These are phyloP conservation scores for Cystofilobasidium macerans DNA, from an alignment of 768 basidiomycete genomes.

Conservation along the genomic window DNA sequence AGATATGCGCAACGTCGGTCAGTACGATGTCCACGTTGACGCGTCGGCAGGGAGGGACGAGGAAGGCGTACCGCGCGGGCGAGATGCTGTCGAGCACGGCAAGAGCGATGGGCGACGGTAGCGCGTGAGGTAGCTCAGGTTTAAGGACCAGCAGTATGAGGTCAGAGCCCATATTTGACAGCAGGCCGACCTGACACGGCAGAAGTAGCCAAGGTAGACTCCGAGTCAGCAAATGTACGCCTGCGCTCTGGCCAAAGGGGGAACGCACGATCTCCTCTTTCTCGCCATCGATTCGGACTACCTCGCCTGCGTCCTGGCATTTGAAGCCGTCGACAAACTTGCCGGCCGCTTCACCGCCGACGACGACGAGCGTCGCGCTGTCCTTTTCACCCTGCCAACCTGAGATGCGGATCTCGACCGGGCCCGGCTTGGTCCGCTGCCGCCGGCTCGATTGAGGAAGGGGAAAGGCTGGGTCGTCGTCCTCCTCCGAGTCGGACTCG, in stretches of 20 bases:
- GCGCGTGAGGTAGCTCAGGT: background rate
- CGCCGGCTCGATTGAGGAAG: background rate
- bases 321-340: background rate
- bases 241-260: too few species aligned
- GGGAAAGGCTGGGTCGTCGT: conserved; percentile 3
- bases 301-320: background rate
- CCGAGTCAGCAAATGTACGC: background rate
- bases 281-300: background rate
- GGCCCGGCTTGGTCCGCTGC: background rate
- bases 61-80: background rate
- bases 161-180: background rate
- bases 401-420: background rate
- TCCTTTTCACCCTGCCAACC: background rate
- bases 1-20: background rate
- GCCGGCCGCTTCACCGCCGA: background rate
- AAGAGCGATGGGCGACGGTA: background rate
- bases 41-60: too few species aligned
- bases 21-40: background rate
- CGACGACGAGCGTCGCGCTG: background rate
- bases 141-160: background rate
- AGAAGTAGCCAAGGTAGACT: background rate
- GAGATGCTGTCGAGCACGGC: background rate
- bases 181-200: background rate
- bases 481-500: conserved; percentile 11
- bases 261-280: background rate